phyloP scores from a whole-genome alignment of 148 eudicot genomes.

The Amaranthus palmeri region DNA sequence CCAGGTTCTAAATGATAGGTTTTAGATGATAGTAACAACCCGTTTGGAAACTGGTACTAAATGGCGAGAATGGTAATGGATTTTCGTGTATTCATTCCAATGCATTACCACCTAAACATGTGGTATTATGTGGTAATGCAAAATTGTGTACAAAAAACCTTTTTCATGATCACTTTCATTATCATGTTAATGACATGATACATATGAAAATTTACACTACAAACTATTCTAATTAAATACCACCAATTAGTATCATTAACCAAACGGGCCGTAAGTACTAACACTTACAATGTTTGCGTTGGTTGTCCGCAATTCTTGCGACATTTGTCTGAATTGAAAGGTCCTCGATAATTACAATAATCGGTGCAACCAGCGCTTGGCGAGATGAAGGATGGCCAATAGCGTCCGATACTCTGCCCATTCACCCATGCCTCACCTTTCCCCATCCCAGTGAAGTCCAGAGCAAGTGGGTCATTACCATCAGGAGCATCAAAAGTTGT shows the following conservation, averaged over 20 bases:
- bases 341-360: constrained; percentile 64
- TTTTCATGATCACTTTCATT: too few relatives aligned
- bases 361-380: constrained; percentile 50
- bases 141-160: too few relatives aligned
- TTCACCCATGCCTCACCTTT: constrained; percentile 98
- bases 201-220: too few relatives aligned
- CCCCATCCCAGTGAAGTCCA: constrained; percentile 85
- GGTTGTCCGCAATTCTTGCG: constrained; percentile 77
- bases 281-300: constrained; percentile 70
- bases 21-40: background rate
- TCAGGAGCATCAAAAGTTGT: constrained; percentile 68
- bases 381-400: constrained; percentile 65
- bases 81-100: too few relatives aligned
- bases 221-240: too few relatives aligned
- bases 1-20: background rate
- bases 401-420: constrained; percentile 93
- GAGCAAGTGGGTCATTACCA: constrained; percentile 61
- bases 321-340: constrained; percentile 53
- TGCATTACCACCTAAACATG: too few relatives aligned
- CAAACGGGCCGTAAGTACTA: too few relatives aligned
- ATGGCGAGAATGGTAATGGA: too few relatives aligned
- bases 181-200: too few relatives aligned
- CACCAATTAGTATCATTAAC: too few relatives aligned
- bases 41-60: too few relatives aligned
- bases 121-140: too few relatives aligned